Evolutionary conservation across 371 early-diverging fungal genomes (phyloP).

Genomic region (Rhizoclosmatium hyalinum): DNA sequence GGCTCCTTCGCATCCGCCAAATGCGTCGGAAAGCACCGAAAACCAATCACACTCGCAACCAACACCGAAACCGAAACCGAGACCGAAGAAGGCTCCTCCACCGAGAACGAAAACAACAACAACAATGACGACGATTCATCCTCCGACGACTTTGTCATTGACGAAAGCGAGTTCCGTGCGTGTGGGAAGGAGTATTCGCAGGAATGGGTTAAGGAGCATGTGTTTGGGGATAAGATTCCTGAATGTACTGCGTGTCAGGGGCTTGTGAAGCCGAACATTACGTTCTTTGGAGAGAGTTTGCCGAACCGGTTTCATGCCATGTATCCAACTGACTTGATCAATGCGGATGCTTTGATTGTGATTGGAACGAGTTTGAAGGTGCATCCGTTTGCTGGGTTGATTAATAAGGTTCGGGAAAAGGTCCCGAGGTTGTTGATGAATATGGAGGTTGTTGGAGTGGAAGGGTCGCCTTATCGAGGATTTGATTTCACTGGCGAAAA

Average conservation of each 20-base stretch:
- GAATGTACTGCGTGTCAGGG: conserved; percentile 69
- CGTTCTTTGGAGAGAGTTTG: conserved; percentile 92
- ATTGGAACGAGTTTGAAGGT: conserved; percentile 79
- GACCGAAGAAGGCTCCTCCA: not conserved
- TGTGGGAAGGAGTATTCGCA: conserved; percentile 56
- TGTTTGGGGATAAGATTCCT: conserved; percentile 70
- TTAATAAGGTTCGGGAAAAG: conserved; percentile 64
- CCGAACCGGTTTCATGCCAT: conserved; percentile 76
- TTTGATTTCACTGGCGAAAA: conserved; percentile 83
- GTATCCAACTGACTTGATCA: conserved; percentile 50
- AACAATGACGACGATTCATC: not conserved
- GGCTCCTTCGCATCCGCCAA: conserved; percentile 87
- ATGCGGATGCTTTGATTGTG: conserved; percentile 87
- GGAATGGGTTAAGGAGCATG: conserved; percentile 48
- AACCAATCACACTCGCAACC: not conserved
- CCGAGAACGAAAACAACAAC: conserved; percentile 16
- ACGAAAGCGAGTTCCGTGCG: conserved; percentile 33
- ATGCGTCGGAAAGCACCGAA: conserved; percentile 63
- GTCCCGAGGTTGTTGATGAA: conserved; percentile 91
- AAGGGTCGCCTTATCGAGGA: conserved; percentile 54
- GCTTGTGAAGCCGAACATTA: conserved; percentile 91
- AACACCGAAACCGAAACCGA: not conserved
- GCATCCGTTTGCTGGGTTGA: conserved; percentile 87
- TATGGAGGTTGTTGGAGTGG: conserved; percentile 75
- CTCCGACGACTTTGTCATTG: conserved; percentile 8